Base-by-base conservation (phyloP, 140 eudicot species). In the Senecio squalidus region DNA sequence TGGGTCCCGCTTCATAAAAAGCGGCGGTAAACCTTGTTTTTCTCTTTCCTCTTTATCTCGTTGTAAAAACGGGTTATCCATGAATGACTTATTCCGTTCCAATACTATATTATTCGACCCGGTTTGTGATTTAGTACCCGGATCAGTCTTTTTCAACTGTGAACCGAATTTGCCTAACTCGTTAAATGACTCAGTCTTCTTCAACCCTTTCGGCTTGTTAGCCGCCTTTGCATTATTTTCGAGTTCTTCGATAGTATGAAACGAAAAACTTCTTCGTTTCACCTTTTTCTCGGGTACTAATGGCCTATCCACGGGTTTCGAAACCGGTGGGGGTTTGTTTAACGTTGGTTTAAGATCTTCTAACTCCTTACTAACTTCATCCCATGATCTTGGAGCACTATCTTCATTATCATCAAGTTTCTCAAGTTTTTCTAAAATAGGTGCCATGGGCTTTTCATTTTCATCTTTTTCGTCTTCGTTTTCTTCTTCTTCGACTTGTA, bases 201-300 rank as follows among this genome's bases (percentile, higher is more conserved):
- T 83, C 62, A 80, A 24, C 40, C 33, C 75, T 18, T 65, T 39
- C n/a, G 74, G 26, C 24, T 73, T 78, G 14, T 53, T 62, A 4
- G 21, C 30, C 4, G 50, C 27, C 14, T 70, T 69, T 10, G 62
- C 61, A 22, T 77, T 89, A 20, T 64, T 60, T 22, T 92, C 98
- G 17, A 92, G 79, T 39, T 92, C 98, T 59, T 86, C 98, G 1
- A 91, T 71, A 0, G 98, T 91, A 67, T 83, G 98, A 55, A 86
- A 91, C 5, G 95, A 86, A 72, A 81, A 83, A 73, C 82, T 83
- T 75, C 65, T 83, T 1, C 84, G 69, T 31, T 78, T 82, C 29
- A 74, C 41, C 28, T 82, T 74, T 11, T 62, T 68, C 40, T 2
- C 16, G 21, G 47, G 47, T 31, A 48, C 47, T 0, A 62, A 62